phyloP scores from a whole-genome alignment of 2,329 filamentous ascomycete species.

The Fusarium siculi region DNA sequence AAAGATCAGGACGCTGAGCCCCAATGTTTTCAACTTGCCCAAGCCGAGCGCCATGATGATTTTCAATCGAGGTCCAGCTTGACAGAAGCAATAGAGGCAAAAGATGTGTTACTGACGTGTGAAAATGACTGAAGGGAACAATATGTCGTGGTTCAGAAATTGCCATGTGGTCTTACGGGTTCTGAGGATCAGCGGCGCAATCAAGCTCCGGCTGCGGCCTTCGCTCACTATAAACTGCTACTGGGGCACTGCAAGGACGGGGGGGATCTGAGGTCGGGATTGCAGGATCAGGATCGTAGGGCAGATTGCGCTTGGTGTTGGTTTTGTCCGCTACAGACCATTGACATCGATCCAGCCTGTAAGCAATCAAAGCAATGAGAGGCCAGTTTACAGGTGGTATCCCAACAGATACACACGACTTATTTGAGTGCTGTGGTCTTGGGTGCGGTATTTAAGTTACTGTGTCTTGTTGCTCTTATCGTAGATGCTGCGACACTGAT shows the following conservation, averaged over 20 bases:
- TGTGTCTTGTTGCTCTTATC: background rate
- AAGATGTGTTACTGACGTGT: too few relatives aligned
- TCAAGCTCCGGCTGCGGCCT: background rate
- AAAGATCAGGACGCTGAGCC: background rate
- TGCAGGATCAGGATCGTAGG: background rate
- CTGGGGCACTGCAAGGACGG: fast-evolving
- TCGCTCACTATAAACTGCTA: background rate
- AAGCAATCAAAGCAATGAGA: background rate
- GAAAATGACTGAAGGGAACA: background rate
- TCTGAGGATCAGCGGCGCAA: background rate
- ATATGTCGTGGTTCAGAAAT: background rate
- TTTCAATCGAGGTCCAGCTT: fast-evolving
- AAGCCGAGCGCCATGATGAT: background rate
- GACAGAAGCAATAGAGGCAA: fast-evolving
- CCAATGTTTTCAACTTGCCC: background rate
- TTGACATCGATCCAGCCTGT: too few relatives aligned
- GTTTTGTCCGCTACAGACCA: background rate
- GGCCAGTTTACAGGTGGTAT: fast-evolving
- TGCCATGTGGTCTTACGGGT: background rate
- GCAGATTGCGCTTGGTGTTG: background rate
- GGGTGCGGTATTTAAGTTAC: too few relatives aligned
- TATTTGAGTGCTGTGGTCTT: background rate
- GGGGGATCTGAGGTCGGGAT: background rate
- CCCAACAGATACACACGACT: background rate
- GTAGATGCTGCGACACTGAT: background rate